Evolutionary conservation across 768 basidiomycete genomes (phyloP), one percentile per base, ranked within the genome.

Genomic region (Pisolithus orientalis): DNA sequence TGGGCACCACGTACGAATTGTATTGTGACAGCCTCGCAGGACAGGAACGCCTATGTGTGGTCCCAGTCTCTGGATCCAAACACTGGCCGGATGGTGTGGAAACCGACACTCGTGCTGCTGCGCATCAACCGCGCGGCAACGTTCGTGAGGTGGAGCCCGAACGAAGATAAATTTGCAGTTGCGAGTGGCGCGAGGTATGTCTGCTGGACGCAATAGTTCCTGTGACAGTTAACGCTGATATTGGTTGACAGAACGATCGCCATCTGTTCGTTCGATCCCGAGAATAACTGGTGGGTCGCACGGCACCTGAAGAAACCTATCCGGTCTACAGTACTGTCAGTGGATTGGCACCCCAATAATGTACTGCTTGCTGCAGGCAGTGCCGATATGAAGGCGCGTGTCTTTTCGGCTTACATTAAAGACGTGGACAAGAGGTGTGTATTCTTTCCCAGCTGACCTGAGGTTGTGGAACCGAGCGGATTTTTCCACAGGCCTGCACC

Each of bases 301-400:
- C 93, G 91, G 66, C 87, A 88, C 54, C 75, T 99, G 67, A 99
- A 98, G 84, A 98, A 98, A 71, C 96, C 96, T 25, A 88, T 99
- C 62, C 74, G 93, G 57, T 93, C 93, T 4, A 99, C 96, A 1
- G 94, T 99, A 13, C 76, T 98, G 39, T 83, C 85, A 5, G 75
- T 99, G 59, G 95, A 98, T 59, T 99, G 96, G 96, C 96, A 99
- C 66, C 94, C 96, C 27, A 98, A 98, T 77, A 98, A 96, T 65
- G 94, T 98, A 13, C 76, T 99, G 6, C 83, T 99, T 27, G 96
- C 95, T 4, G 89, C 95, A 34, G 96, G 96, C n/a, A 86, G 91
- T 53, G 94, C 95, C 0, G 96, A 99, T 65, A 92, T 92, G 83
- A 95, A 95, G 70, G 96, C 96, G 10, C 82, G 94, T 17, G 96